Evolutionary conservation across 306 rosid genomes (phyloP), one percentile per base, ranked within the genome.

Genomic region (Herpetospermum pedunculosum): DNA sequence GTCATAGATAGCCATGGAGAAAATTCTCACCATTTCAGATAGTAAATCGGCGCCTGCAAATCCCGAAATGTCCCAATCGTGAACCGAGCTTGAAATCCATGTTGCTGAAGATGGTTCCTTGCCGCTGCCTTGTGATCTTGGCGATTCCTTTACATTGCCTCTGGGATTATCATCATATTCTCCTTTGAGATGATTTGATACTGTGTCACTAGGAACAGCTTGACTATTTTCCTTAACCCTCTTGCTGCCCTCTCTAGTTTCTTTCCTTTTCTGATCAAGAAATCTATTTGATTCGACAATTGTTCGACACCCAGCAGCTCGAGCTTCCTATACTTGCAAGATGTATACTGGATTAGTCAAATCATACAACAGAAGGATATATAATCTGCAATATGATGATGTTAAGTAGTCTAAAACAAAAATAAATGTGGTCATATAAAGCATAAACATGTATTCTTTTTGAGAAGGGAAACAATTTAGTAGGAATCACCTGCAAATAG

Each of bases 61-160:
- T 63, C 83, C 96, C 64, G 83, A 67, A 44, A 92, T 74, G 82
- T 92, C 96, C 98, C 98, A 92, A 63, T 87, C 80, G 50, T 83
- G 87, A 16, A 90, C 60, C 4, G 86, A 69, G 78, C 62, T 85
- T 18, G 81, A 69, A 74, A 84, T 62, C 19, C 84, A 49, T 44
- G 80, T 40, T 40, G 76, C 82, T 10, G 64, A 43, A 75, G 80
- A 68, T 32, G 83, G 19, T 73, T 92, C 87, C 79, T 85, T 84
- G 37, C 19, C 62, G 29, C 76, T 57, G 29, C 78, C 44, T 79
- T 80, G 74, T 25, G 48, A 68, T 68, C 37, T 68, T 65, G 84
- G 30, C 57, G 87, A 62, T 74, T 82, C 89, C 80, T 59, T 44
- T 43, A 68, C 71, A 25, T 23, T 49, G 10, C 86, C 88, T 26